Percentiles rank a stretch among this genome's conserved stretches.
phyloP scores from a whole-genome alignment of 495 filamentous ascomycete genomes.

The Podospora appendiculata region DNA sequence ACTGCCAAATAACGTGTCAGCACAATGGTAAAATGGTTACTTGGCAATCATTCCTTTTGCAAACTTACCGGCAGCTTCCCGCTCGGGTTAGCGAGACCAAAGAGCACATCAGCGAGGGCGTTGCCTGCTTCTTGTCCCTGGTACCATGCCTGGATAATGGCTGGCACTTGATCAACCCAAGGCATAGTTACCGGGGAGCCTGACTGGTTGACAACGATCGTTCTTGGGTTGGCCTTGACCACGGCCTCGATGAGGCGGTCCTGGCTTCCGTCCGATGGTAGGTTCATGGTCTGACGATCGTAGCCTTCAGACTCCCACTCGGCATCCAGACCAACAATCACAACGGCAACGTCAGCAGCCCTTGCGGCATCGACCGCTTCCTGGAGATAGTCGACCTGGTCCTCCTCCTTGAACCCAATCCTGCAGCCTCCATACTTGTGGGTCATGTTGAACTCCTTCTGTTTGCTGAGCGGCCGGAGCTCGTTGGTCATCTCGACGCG shows the following conservation, averaged over 20 bases:
- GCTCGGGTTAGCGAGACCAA: conserved; percentile 75
- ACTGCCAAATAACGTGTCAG: conserved; percentile 11
- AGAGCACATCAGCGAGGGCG: conserved; percentile 77
- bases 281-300: conserved; percentile 75
- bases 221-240: conserved; percentile 60
- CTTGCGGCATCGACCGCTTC: conserved; percentile 64
- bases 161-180: conserved; percentile 60
- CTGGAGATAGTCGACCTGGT: conserved; percentile 60
- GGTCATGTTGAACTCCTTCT: conserved; percentile 42
- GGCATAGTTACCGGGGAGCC: conserved; percentile 83
- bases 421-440: conserved; percentile 66
- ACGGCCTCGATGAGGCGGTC: conserved; percentile 68
- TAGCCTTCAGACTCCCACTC: conserved; percentile 90
- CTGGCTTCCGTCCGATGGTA: conserved; percentile 61
- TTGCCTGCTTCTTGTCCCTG: conserved; percentile 87
- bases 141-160: conserved; percentile 72
- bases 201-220: conserved; percentile 74
- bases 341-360: conserved; percentile 64
- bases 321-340: conserved; percentile 71
- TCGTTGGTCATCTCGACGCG: conserved; percentile 55
- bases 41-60: conserved; percentile 29
- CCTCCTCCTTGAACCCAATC: conserved; percentile 65
- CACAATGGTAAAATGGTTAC: not conserved
- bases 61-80: conserved; percentile 66
- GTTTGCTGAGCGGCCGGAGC: conserved; percentile 45